A percentile compares a stretch with the other conserved stretches of the same genome.
Evolutionary conservation across 176 grass and related monocot species (phyloP).

Genomic region (Panicum miliaceum): DNA sequence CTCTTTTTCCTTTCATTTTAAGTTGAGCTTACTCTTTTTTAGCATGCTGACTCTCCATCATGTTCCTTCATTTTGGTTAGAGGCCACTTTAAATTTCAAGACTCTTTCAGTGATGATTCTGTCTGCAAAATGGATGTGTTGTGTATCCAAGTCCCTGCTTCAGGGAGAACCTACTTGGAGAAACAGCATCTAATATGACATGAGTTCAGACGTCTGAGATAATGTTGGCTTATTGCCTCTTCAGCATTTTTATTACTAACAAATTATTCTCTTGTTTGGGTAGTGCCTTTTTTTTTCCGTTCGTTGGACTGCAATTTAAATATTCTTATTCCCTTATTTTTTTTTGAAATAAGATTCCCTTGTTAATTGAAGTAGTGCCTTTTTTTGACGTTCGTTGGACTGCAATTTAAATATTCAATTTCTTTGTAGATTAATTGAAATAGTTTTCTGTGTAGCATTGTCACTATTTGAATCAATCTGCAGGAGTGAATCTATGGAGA

Average conservation of each 20-base stretch:
- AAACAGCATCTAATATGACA: constrained; percentile 38
- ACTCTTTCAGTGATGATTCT: constrained; percentile 41
- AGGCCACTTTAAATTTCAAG: background rate
- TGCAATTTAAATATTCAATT: background rate
- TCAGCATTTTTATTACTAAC: background rate
- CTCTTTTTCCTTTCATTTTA: background rate
- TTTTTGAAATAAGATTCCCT: too few species aligned
- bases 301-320: too few species aligned
- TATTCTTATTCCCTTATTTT: too few species aligned
- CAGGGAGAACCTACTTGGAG: constrained; percentile 58
- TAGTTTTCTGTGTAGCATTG: background rate
- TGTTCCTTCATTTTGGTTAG: background rate
- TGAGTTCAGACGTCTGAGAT: constrained; percentile 33
- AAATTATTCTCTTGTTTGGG: background rate
- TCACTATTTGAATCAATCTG: background rate
- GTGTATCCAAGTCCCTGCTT: constrained; percentile 50
- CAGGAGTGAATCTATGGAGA: background rate
- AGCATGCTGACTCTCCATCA: too few species aligned
- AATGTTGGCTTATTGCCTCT: background rate
- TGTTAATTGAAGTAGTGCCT: background rate
- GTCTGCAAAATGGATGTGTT: constrained; percentile 65
- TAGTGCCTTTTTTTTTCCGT: background rate
- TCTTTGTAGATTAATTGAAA: background rate
- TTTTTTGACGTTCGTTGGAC: background rate
- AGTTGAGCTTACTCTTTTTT: background rate